Conservation (phyloP, 1,284 basidiomycete genomes). For the Anthracocystis setariae region DNA sequence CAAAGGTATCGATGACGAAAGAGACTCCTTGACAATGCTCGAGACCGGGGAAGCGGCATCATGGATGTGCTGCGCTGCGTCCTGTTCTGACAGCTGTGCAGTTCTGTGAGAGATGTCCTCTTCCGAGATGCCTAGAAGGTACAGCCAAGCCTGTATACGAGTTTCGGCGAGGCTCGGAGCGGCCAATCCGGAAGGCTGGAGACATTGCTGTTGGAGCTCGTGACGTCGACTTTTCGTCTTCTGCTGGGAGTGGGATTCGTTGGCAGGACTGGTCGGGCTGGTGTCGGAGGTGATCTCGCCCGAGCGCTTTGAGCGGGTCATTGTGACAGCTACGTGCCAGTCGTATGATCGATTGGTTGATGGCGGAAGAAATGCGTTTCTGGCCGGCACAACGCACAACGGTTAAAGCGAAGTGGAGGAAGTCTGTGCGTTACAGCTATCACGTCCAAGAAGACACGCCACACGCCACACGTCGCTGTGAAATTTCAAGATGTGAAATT, state of each 20-base stretch:
- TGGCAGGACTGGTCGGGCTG: too few species aligned
- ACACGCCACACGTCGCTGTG: too few species aligned
- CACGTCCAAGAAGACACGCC: too few species aligned
- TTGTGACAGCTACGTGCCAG: neutral
- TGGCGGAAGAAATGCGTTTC: too few species aligned
- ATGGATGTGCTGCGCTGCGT: neutral
- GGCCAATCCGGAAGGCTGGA: constrained; percentile 5
- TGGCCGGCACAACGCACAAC: too few species aligned
- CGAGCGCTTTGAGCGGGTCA: neutral
- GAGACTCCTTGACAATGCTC: constrained; percentile 1
- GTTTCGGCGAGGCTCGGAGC: neutral
- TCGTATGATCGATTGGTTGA: too few species aligned
- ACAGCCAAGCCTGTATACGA: constrained; percentile 19
- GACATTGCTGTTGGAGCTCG: constrained; percentile 17
- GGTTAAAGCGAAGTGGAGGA: too few species aligned
- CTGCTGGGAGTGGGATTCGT: neutral
- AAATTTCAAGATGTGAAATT: too few species aligned
- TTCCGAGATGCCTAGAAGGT: constrained; percentile 13
- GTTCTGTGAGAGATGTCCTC: neutral
- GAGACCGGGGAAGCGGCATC: neutral
- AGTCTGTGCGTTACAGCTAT: too few species aligned
- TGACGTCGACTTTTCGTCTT: constrained; percentile 2
- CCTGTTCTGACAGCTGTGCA: neutral
- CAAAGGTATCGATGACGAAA: constrained; percentile 14
- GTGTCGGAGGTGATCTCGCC: neutral